Conservation (phyloP, 2,329 filamentous ascomycete genomes). For the Xylariomycetidae sp. region DNA sequence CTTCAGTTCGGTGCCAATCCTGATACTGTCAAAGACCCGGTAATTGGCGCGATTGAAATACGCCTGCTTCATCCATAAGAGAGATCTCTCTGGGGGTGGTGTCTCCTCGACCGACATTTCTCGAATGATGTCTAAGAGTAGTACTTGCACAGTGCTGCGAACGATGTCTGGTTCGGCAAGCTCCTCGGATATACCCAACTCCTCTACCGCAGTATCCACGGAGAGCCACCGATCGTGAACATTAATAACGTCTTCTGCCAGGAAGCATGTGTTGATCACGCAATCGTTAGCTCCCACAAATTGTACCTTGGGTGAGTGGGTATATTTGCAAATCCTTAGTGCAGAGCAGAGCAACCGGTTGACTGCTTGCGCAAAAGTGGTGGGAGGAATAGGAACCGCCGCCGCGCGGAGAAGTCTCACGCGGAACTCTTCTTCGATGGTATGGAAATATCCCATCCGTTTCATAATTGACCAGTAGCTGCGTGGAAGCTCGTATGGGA, state of each 20-base stretch:
- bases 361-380: conserved; percentile 1
- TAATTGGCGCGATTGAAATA: too few relatives aligned
- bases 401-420: conserved; percentile 7
- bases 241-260: neutral
- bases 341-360: conserved; percentile 5
- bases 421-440: conserved; percentile 14
- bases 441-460: conserved; percentile 9
- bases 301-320: neutral
- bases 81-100: too few relatives aligned
- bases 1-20: too few relatives aligned
- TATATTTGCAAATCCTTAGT: conserved; percentile 3
- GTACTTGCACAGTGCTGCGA: too few relatives aligned
- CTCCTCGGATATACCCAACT: too few relatives aligned
- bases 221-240: conserved; percentile 11
- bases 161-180: too few relatives aligned
- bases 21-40: too few relatives aligned
- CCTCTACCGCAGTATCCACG: neutral
- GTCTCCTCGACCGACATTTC: too few relatives aligned
- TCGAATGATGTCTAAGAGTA: too few relatives aligned
- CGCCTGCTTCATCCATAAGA: too few relatives aligned
- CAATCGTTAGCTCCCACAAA: conserved; percentile 5
- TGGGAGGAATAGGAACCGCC: neutral
- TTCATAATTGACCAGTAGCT: too few relatives aligned
- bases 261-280: conserved; percentile 4
- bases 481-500: too few relatives aligned